Evolutionary conservation across 176 grass and related monocot genomes (phyloP).

Genomic region (Eragrostis curvula): DNA sequence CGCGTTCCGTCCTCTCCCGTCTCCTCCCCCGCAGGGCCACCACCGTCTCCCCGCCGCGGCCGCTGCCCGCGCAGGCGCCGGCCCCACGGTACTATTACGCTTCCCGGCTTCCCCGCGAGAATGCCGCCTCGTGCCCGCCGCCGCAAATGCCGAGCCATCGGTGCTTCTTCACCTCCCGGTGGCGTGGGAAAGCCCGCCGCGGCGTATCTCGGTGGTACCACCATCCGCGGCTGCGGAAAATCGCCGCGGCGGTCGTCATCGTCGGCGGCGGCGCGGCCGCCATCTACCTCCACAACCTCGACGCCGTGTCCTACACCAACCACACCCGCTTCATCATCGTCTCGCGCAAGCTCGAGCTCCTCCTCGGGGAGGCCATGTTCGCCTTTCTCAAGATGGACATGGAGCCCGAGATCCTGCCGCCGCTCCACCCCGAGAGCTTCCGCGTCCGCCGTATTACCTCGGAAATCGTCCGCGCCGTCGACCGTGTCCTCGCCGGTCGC

Average conservation of each 20-base stretch:
- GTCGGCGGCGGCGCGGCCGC: constrained; percentile 29
- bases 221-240: constrained; percentile 55
- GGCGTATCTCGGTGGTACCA: constrained; percentile 51
- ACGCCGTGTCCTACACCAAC: constrained; percentile 88
- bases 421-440: constrained; percentile 93
- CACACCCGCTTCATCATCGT: constrained; percentile 70
- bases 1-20: constrained; percentile 36
- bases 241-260: constrained; percentile 41
- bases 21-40: constrained; percentile 38
- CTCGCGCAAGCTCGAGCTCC: constrained; percentile 61
- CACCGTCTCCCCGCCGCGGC: background rate
- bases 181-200: constrained; percentile 48
- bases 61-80: background rate
- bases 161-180: constrained; percentile 45
- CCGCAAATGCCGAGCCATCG: constrained; percentile 8
- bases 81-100: constrained; percentile 30
- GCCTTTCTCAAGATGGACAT: constrained; percentile 58
- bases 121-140: background rate
- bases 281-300: constrained; percentile 75
- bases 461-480: constrained; percentile 72
- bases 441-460: constrained; percentile 76
- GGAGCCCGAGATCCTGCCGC: constrained; percentile 73
- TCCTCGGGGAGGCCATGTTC: constrained; percentile 77
- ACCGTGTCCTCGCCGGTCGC: constrained; percentile 54
- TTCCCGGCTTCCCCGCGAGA: constrained; percentile 27